Evolutionary conservation across 2,329 filamentous ascomycete species (phyloP).

Genomic region (Exophiala aquamarina): DNA sequence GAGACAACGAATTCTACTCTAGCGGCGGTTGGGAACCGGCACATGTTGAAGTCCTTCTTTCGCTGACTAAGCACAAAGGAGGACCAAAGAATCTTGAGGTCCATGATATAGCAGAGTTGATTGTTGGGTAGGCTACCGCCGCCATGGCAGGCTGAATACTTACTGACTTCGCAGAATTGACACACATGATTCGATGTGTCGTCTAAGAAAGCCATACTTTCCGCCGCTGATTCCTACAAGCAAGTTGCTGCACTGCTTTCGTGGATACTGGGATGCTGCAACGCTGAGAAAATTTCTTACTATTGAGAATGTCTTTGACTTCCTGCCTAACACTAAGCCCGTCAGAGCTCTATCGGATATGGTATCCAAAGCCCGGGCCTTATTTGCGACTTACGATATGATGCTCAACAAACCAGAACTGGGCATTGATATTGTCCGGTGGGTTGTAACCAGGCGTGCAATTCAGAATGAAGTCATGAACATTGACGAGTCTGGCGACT

Average conservation of each 20-base stretch:
- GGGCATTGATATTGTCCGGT: background rate
- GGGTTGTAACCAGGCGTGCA: background rate
- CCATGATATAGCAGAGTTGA: background rate
- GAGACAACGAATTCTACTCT: constrained; percentile 7
- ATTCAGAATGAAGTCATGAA: constrained; percentile 1
- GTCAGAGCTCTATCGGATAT: background rate
- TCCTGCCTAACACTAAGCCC: background rate
- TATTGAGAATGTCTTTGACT: background rate
- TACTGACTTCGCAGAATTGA: background rate
- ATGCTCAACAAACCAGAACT: background rate
- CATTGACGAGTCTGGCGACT: background rate
- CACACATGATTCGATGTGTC: too few species aligned
- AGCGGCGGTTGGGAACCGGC: constrained; percentile 1
- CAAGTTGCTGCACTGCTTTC: too few species aligned
- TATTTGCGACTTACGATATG: constrained; percentile 2
- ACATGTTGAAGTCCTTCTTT: background rate
- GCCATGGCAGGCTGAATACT: background rate
- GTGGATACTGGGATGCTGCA: too few species aligned
- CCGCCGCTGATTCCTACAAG: too few species aligned
- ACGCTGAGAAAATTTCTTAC: too few species aligned
- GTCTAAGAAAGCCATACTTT: too few species aligned
- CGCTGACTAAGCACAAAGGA: constrained; percentile 1
- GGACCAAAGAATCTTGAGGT: background rate
- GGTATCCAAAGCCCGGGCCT: background rate
- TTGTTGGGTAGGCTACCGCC: constrained; percentile 2